Base-by-base conservation (phyloP, 768 basidiomycete genomes). In the Lactifluus subvellereus region DNA sequence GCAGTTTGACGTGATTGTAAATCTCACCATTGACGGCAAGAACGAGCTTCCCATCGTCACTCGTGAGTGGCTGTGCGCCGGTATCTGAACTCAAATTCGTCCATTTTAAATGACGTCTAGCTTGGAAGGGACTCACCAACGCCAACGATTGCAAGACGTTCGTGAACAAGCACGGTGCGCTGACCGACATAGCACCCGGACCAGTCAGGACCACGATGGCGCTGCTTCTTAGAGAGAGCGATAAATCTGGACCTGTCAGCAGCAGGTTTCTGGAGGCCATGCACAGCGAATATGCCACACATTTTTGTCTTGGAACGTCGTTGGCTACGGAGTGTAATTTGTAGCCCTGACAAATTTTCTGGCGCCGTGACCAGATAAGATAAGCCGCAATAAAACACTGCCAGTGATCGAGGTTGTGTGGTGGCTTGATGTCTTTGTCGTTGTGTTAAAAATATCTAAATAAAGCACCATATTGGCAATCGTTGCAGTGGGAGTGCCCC, bases 11-110 rank as follows among this genome's bases (percentile, higher is more conserved):
- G 72, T 98, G 93, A 80, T 98, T 99, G 82, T 99, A 99, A 70
- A 99, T 98, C 77, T 99, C 97, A 56, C 97, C 97, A 75, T 99
- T 99, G 72, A 99, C 97, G 61, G 90, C 84, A 58, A 99, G 87
- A 67, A 88, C 82, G 66, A 86, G 71, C 69, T 88, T 90, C 57
- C 86, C 89, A 67, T 98, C 93, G 27, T 91, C 84, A 75, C 89
- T 94, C 60, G 87, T 75, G 50, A 99, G 81, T 14, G 97, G 97
- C 73, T 99, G 97, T 20, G 97, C 97, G 66, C 97, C 97, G 42
- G 94, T 88, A 72, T 98, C 96, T 98, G 70, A 33, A 42, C 38
- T 10, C 27, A 33, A 37, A 57, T 3, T 54, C n/a, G 7, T 22
- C n/a, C 27, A 11, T 38, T 27, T 43, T 16, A 42, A 16, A 27